Evolutionary conservation across 2,329 filamentous ascomycete genomes (phyloP), one percentile per base, ranked within the genome.

Genomic region (Pseudocercospora pini-densiflorae): DNA sequence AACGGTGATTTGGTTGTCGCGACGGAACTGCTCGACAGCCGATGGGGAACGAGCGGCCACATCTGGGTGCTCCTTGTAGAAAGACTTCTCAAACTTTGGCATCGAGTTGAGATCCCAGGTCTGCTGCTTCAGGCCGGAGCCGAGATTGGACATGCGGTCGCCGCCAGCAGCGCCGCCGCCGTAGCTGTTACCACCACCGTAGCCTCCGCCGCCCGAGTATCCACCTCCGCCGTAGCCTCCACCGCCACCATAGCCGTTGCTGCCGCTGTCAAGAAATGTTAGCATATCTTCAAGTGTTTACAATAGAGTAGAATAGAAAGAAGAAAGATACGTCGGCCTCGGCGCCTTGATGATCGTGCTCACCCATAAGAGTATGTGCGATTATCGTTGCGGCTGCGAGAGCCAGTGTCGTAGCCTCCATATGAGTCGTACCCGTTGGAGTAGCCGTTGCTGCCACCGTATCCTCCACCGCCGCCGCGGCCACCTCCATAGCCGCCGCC

Each of bases 51-150:
- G 92, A 75, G 81, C 85, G 68, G 89, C 82, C 68, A 99, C 94
- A 67, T 88, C 88, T 33, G 90, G 86, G 78, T 95, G 90, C 83
- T 98, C 95, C 85, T 98, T 97, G 88, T 99, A 99, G 84, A 99
- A 99, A 8, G 92, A 94, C 84, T 99, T 99, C 80, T 99, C 95
- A 83, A 99, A 99, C 82, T 98, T 98, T 75, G 95, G 94, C 54
- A 99, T 78, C 6, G 89, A 80, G 76, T 80, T 85, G 62, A 95
- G 75, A 79, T 99, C 95, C 92, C 92, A 99, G 70, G 89, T 86
- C 78, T 97, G 95, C 77, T 90, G 89, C 84, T 96, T 94, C 72
- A 99, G 85, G 74, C 90, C 89, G 70, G 93, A 87, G 75, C 95
- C 95, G 70, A 99, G 92, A 80, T 91, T 90, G 74, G 89, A 91